These are phyloP conservation scores for Staphylotrichum tortipilum DNA, from an alignment of 495 filamentous ascomycete species.

Conservation along the genomic window DNA sequence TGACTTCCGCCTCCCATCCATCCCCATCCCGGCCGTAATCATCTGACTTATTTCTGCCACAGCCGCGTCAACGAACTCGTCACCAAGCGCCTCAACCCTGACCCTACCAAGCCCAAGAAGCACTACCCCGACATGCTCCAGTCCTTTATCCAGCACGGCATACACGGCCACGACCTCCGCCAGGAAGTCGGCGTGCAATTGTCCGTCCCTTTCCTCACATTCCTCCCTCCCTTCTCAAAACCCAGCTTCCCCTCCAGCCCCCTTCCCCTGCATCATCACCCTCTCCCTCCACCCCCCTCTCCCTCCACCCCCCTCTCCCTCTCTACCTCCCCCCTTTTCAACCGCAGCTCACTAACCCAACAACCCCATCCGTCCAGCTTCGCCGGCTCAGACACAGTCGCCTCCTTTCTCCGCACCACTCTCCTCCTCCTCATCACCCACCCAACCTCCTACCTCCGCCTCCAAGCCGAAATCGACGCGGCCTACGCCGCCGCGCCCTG, in stretches of 20 bases:
- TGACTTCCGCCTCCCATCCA: neutral
- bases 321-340: constrained; percentile 33
- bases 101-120: too few relatives aligned
- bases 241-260: too few relatives aligned
- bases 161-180: constrained; percentile 29
- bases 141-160: constrained; percentile 37
- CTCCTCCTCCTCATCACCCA: constrained; percentile 45
- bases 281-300: too few relatives aligned
- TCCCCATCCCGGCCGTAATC: neutral
- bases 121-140: constrained; percentile 30
- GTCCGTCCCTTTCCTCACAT: too few relatives aligned
- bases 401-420: constrained; percentile 46
- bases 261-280: too few relatives aligned
- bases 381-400: constrained; percentile 58
- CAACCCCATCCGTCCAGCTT: constrained; percentile 29
- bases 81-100: constrained; percentile 13
- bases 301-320: constrained; percentile 14
- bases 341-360: constrained; percentile 22
- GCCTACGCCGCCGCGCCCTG: constrained; percentile 18
- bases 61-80: constrained; percentile 13
- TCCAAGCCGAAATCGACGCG: constrained; percentile 50
- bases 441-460: constrained; percentile 37
- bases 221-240: too few relatives aligned
- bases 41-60: neutral
- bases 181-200: constrained; percentile 36